Conservation (phyloP, 2,329 filamentous ascomycete species). For the Hymenoscyphus scutula region DNA sequence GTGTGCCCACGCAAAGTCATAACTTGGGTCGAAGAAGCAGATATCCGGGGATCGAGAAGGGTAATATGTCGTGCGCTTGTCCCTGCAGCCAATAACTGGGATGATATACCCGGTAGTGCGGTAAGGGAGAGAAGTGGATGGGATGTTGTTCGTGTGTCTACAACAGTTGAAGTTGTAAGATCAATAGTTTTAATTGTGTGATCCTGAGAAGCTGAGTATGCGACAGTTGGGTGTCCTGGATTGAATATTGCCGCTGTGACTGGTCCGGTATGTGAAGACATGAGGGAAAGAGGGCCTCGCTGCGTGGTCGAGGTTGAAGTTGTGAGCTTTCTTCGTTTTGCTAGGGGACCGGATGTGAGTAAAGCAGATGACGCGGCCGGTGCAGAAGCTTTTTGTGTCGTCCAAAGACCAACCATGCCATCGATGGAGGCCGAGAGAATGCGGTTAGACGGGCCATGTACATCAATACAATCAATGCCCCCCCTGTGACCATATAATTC, state of each 20-base stretch:
- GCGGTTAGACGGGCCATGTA: constrained; percentile 70
- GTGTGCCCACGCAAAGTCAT: constrained; percentile 91
- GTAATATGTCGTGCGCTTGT: constrained; percentile 85
- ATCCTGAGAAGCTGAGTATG: constrained; percentile 88
- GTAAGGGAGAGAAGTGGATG: constrained; percentile 79
- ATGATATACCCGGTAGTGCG: constrained; percentile 61
- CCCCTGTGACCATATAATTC: constrained; percentile 82
- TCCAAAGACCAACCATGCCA: constrained; percentile 84
- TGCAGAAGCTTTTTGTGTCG: constrained; percentile 70
- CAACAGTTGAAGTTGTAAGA: constrained; percentile 73
- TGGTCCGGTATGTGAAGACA: constrained; percentile 66
- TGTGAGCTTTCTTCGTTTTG: constrained; percentile 73
- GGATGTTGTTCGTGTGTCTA: constrained; percentile 79
- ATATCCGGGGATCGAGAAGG: constrained; percentile 84
- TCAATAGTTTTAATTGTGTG: constrained; percentile 90
- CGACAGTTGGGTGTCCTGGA: constrained; percentile 78
- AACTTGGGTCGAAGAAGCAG: constrained; percentile 71
- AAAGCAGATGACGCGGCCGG: constrained; percentile 69
- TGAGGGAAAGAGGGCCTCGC: constrained; percentile 73
- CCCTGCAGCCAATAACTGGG: constrained; percentile 63
- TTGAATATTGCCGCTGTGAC: constrained; percentile 84
- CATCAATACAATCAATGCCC: constrained; percentile 70
- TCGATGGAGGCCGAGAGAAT: constrained; percentile 86
- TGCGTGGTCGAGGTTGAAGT: constrained; percentile 55
- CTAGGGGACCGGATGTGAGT: constrained; percentile 62